Conservation (phyloP, 768 basidiomycete genomes). For the Pholiota microspora region DNA sequence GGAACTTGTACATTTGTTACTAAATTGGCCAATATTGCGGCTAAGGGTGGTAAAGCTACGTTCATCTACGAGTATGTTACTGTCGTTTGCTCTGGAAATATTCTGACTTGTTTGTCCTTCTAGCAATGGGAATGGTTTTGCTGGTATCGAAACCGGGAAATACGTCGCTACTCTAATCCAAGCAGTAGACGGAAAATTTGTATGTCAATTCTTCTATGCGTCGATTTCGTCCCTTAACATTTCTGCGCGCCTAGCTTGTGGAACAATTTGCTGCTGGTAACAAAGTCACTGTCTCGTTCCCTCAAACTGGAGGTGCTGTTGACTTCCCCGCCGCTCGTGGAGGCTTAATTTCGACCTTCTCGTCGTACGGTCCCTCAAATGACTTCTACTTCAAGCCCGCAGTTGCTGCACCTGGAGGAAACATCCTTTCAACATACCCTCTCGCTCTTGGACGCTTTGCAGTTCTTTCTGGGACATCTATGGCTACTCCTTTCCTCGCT, state of each 20-base stretch:
- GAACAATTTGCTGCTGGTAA: conserved; percentile 42
- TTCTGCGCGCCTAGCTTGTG: conserved; percentile 45
- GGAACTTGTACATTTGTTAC: conserved; percentile 57
- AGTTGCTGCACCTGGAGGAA: conserved; percentile 47
- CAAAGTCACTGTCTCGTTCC: conserved; percentile 43
- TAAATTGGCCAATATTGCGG: conserved; percentile 52
- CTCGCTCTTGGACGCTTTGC: conserved; percentile 31
- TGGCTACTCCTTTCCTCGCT: conserved; percentile 40
- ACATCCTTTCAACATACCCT: conserved; percentile 45
- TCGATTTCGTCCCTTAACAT: not conserved
- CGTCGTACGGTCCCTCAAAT: conserved; percentile 54
- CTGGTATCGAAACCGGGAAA: conserved; percentile 37
- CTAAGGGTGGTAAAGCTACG: conserved; percentile 43
- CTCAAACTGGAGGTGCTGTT: conserved; percentile 38
- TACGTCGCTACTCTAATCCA: conserved; percentile 47
- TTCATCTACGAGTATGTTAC: conserved; percentile 53
- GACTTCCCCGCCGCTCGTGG: conserved; percentile 44
- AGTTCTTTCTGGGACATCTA: conserved; percentile 39
- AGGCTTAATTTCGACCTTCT: conserved; percentile 53
- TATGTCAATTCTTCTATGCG: conserved; percentile 24
- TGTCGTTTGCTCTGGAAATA: not conserved
- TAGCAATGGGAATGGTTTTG: conserved; percentile 50
- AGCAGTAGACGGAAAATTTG: conserved; percentile 51
- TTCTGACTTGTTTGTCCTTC: not conserved
- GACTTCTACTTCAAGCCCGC: conserved; percentile 55